Percentiles rank a stretch among this genome's conserved stretches.
Evolutionary conservation across 2,329 filamentous ascomycete genomes (phyloP).

Genomic region (Penicillium sp.): DNA sequence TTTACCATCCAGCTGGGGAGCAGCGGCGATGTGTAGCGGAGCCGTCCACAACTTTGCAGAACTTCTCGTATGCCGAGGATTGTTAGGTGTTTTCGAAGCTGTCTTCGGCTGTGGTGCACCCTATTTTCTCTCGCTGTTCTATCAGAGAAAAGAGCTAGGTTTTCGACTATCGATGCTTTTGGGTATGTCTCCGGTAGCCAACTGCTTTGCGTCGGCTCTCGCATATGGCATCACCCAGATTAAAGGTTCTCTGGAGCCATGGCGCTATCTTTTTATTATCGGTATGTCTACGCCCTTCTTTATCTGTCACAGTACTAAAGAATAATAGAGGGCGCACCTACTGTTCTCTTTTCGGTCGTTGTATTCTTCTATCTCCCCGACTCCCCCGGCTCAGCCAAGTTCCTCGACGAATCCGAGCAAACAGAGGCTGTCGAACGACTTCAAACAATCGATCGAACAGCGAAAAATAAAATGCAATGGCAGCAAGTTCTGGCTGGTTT

Average conservation of each 20-base stretch:
- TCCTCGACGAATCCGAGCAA: conserved; percentile 50
- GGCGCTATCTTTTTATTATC: conserved; percentile 55
- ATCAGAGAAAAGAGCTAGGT: conserved; percentile 54
- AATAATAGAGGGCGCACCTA: conserved; percentile 46
- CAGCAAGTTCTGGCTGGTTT: conserved; percentile 41
- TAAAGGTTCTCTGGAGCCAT: conserved; percentile 26
- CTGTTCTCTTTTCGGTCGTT: conserved; percentile 45
- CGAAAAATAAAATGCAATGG: conserved; percentile 32
- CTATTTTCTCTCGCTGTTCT: conserved; percentile 53
- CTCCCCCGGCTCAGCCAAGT: conserved; percentile 47
- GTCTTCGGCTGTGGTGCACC: conserved; percentile 29
- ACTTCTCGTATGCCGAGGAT: conserved; percentile 25
- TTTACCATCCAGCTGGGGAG: conserved; percentile 23
- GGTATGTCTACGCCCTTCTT: conserved; percentile 22
- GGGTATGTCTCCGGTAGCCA: conserved; percentile 43
- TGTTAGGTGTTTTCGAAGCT: conserved; percentile 29
- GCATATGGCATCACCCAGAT: conserved; percentile 43
- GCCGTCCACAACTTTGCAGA: conserved; percentile 25
- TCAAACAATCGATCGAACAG: conserved; percentile 29
- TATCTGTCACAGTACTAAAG: conserved; percentile 11
- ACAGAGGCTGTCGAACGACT: conserved; percentile 57
- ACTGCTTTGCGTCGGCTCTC: conserved; percentile 46
- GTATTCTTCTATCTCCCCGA: conserved; percentile 52
- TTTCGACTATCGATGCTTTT: conserved; percentile 54
- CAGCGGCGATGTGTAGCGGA: conserved; percentile 30